A percentile compares a stretch with the other conserved stretches of the same genome.
phyloP scores from a whole-genome alignment of 2,329 filamentous ascomycete species.

The Talaromyces piceae region DNA sequence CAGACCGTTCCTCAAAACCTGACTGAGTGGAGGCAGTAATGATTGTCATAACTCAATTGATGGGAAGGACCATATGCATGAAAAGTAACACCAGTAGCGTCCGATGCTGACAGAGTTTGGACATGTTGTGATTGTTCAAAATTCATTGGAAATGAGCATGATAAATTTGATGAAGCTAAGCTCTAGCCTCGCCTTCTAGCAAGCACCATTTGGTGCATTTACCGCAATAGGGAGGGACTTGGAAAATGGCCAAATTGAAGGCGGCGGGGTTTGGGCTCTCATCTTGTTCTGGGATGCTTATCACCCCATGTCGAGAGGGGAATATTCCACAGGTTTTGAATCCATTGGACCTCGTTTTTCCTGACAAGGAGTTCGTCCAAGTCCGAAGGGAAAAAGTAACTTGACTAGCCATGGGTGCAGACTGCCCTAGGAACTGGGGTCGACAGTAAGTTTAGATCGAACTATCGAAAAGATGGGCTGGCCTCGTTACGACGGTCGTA shows the following conservation, averaged over 20 bases:
- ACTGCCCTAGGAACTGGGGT: constrained; percentile 4
- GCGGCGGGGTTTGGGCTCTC: not conserved
- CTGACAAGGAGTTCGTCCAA: not conserved
- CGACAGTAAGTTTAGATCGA: constrained; percentile 6
- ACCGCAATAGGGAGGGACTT: constrained; percentile 3
- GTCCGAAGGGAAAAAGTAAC: not conserved
- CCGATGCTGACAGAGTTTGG: constrained; percentile 5
- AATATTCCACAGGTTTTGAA: not conserved
- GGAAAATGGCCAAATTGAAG: not conserved
- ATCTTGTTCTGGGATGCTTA: not conserved
- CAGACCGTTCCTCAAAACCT: constrained; percentile 1
- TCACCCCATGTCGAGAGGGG: not conserved
- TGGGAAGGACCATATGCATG: constrained; percentile 8
- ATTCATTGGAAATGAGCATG: constrained; percentile 11
- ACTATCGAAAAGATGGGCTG: not conserved
- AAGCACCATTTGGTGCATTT: constrained; percentile 9
- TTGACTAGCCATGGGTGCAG: not conserved
- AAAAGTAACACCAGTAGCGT: constrained; percentile 5
- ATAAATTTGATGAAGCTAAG: constrained; percentile 5
- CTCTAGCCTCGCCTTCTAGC: constrained; percentile 4
- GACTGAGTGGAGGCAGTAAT: constrained; percentile 8
- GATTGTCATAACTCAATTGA: constrained; percentile 6
- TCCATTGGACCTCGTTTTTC: constrained; percentile 5
- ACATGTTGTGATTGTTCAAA: constrained; percentile 6
- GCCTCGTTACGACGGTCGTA: constrained; percentile 7